These are phyloP conservation scores for Aureobasidium sp. DNA, from an alignment of 2,329 filamentous ascomycete genomes.

Conservation along the genomic window DNA sequence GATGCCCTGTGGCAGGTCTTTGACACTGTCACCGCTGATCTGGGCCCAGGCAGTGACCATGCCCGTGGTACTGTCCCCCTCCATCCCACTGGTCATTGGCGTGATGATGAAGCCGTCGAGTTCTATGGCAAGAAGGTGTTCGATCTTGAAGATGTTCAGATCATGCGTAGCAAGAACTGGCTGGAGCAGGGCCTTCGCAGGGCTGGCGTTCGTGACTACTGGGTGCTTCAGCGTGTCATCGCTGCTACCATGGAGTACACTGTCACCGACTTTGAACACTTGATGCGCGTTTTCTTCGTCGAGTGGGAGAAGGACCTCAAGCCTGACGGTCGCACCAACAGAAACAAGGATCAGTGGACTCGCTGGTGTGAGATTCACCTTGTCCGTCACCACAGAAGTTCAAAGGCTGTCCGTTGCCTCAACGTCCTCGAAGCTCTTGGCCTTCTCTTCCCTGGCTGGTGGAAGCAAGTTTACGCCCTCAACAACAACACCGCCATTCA, in stretches of 20 bases:
- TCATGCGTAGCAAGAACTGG: not conserved
- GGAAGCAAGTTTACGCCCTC: not conserved
- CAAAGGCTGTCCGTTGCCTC: not conserved
- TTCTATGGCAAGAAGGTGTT: not conserved
- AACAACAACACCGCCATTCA: not conserved
- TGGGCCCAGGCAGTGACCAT: not conserved
- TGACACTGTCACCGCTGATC: not conserved
- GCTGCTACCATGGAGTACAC: constrained; percentile 8
- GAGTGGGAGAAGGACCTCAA: not conserved
- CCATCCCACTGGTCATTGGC: not conserved
- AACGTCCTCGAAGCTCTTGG: not conserved
- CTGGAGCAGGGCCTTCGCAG: not conserved
- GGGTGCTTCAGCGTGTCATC: not conserved
- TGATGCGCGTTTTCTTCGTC: not conserved
- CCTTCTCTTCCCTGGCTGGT: constrained; percentile 2
- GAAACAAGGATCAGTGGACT: not conserved
- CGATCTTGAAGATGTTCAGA: not conserved
- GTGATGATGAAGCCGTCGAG: not conserved
- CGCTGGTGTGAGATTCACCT: not conserved
- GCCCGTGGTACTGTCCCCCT: not conserved
- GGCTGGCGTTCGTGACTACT: not conserved
- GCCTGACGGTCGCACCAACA: not conserved
- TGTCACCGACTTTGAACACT: not conserved
- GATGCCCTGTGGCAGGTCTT: not conserved
- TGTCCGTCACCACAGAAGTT: not conserved